These are phyloP conservation scores for Orbilia blumenaviensis DNA, from an alignment of 2,329 filamentous ascomycete species.

Conservation along the genomic window DNA sequence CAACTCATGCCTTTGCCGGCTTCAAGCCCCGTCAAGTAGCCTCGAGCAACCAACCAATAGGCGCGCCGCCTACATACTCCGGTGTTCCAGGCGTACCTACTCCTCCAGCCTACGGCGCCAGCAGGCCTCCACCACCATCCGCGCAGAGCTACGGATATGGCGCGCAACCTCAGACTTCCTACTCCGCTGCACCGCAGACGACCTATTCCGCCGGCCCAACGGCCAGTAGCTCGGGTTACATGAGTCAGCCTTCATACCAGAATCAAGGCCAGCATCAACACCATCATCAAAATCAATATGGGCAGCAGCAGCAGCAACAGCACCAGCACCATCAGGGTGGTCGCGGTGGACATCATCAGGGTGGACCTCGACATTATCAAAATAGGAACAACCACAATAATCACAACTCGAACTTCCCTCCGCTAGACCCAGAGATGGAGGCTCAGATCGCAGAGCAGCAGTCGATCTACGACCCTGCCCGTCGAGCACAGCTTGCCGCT, in stretches of 20 bases:
- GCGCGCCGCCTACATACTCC: constrained; percentile 59
- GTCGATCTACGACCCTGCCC: constrained; percentile 75
- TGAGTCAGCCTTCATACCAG: constrained; percentile 53
- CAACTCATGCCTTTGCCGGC: constrained; percentile 66
- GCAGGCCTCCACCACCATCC: constrained; percentile 12
- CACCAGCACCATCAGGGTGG: constrained; percentile 58
- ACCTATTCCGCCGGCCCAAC: constrained; percentile 59
- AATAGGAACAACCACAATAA: constrained; percentile 63
- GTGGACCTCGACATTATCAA: constrained; percentile 65
- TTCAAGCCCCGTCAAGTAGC: constrained; percentile 71
- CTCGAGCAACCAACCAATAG: constrained; percentile 58
- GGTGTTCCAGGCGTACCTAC: constrained; percentile 58
- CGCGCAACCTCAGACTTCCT: constrained; percentile 44
- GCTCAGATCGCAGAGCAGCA: constrained; percentile 96
- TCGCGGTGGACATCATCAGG: constrained; percentile 65
- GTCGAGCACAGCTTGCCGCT: constrained; percentile 62
- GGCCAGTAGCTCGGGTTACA: constrained; percentile 48
- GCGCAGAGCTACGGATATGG: constrained; percentile 28
- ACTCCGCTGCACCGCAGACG: constrained; percentile 59
- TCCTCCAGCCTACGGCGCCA: constrained; percentile 54
- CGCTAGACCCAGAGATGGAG: constrained; percentile 79
- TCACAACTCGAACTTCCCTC: constrained; percentile 60
- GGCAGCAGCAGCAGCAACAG: constrained; percentile 43
- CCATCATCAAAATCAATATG: constrained; percentile 23
- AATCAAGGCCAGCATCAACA: constrained; percentile 36